Conservation (phyloP, 139 green algal genomes). For the Micractinium sp. region DNA sequence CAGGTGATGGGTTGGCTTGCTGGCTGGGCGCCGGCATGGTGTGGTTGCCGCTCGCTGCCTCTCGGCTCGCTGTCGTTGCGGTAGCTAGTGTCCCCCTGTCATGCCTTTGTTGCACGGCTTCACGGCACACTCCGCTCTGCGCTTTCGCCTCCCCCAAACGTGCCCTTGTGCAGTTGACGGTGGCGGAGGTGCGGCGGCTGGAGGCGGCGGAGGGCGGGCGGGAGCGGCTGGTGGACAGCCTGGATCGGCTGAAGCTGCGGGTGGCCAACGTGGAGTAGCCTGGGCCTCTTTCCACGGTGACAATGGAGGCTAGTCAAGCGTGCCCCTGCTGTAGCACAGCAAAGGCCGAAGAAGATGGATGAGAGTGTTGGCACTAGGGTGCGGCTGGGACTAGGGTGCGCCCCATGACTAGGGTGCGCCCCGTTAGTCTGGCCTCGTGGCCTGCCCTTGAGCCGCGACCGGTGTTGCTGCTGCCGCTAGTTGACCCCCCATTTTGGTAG, state of each 20-base stretch:
- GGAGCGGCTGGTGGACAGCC: constrained; percentile 1
- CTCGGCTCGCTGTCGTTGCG: background rate
- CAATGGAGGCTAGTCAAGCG: background rate
- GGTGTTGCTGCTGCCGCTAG: no score
- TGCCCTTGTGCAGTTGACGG: background rate
- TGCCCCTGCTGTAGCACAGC: no score
- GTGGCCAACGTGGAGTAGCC: constrained; percentile 53
- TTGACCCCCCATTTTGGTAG: no score
- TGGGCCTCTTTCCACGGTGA: background rate
- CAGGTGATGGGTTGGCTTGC: no score
- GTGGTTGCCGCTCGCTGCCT: no score
- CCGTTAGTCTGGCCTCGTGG: no score
- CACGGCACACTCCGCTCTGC: background rate
- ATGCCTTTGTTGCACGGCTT: background rate
- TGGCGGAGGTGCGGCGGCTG: constrained; percentile 27
- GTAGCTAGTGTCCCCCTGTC: background rate
- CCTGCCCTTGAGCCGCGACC: no score
- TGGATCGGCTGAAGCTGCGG: constrained; percentile 48
- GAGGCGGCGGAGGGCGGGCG: constrained; percentile 30
- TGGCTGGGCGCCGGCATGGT: no score
- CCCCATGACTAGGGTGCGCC: no score
- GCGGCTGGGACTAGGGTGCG: no score
- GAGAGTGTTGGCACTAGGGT: no score
- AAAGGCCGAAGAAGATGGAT: no score
- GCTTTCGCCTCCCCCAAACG: background rate